Conservation (phyloP, 2,329 filamentous ascomycete species). For the Ophiobolus disseminans region DNA sequence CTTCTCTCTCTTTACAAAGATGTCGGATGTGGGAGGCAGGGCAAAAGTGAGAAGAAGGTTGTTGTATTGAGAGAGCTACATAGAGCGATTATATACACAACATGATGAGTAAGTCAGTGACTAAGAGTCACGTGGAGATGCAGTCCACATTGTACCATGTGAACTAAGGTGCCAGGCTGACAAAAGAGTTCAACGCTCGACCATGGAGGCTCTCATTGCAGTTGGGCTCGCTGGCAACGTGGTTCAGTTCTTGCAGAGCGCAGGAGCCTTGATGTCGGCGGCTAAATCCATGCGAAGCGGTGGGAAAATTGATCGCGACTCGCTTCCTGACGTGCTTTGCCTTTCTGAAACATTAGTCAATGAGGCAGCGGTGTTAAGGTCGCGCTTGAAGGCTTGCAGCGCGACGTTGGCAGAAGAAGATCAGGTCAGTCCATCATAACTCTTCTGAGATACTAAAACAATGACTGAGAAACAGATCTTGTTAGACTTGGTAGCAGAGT, state of each 20-base stretch:
- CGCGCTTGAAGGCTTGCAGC: background rate
- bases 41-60: too few relatives aligned
- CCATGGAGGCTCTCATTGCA: slow-evolving; percentile 22
- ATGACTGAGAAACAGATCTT: slow-evolving; percentile 6
- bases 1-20: too few relatives aligned
- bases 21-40: too few relatives aligned
- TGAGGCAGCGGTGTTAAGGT: slow-evolving; percentile 2
- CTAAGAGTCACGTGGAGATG: too few relatives aligned
- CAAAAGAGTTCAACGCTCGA: background rate
- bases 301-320: slow-evolving; percentile 2
- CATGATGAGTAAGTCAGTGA: too few relatives aligned
- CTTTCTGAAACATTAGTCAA: slow-evolving; percentile 4
- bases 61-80: too few relatives aligned
- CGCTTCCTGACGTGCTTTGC: slow-evolving; percentile 1
- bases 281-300: slow-evolving; percentile 6
- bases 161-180: too few relatives aligned
- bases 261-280: slow-evolving; percentile 11
- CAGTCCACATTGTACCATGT: too few relatives aligned
- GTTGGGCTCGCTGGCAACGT: slow-evolving; percentile 25
- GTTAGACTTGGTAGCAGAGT: slow-evolving; percentile 9
- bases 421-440: slow-evolving; percentile 5
- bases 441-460: background rate
- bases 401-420: slow-evolving; percentile 9
- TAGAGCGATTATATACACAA: too few relatives aligned
- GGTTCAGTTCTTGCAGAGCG: slow-evolving; percentile 21